Evolutionary conservation across 148 eudicot genomes (phyloP), one percentile per base, ranked within the genome.

Genomic region (Dysphania ambrosioides): DNA sequence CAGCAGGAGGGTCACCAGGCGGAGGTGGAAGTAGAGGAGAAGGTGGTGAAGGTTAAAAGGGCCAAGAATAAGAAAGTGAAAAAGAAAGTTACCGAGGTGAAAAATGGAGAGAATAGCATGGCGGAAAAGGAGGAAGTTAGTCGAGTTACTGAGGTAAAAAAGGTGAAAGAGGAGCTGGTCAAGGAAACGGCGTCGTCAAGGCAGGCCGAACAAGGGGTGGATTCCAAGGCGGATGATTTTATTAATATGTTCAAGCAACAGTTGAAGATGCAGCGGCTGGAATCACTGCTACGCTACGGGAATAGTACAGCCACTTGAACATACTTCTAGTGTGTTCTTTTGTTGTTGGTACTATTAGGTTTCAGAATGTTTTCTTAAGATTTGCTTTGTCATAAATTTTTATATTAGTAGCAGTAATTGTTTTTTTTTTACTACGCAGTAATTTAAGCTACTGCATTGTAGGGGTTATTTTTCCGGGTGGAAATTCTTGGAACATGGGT

Each of bases 161-260:
- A 41, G 66, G 36, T 3, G 58, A 40, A n/a, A 38, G 44, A 18
- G 35, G 21, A 3, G 32, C 4, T 8, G 13, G 80, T n/a, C 44
- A 53, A 66, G 70, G 72, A 53, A 8, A 70, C 77, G 87, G 32
- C 67, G 77, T 9, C 73, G 79, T 36, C 24, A 1, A 75, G n/a
- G 23, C 34, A 82, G 31, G 24, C 36, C 21, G 93, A 87, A 0
- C 88, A 78, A 11, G 87, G 24, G 42, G 96, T 92, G 32, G 97
- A 92, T 53, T 86, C 83, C 1, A 90, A 82, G 36, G 95, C 95
- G 0, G 97, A 92, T 63, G 95, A 90, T 71, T 92, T 92, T 34
- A 92, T 92, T 0, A 79, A 82, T 60, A 79, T 53, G 74, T 92
- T 92, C 56, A 88, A 85, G 77, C 97, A 92, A 79, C 93, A 92